Base-by-base conservation (phyloP, 2,329 filamentous ascomycete species). In the Fusarium temperatum region DNA sequence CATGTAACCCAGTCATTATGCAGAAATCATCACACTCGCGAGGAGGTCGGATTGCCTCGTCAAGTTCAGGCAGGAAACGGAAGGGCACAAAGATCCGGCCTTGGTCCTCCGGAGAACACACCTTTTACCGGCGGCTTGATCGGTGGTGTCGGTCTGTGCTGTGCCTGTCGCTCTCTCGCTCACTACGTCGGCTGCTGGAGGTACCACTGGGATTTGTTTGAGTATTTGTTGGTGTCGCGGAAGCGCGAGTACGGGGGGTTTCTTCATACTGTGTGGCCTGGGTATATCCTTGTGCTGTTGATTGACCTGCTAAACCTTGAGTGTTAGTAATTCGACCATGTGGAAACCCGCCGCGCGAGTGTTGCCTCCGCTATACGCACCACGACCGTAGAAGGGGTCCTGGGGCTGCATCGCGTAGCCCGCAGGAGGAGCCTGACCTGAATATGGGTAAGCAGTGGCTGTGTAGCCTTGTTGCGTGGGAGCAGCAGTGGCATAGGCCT, bases 381-480 rank as follows among this genome's bases (percentile, higher is more conserved):
- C 88, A 85, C 89, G 89, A 83, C 88, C 88, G 75, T 87, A 89
- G 73, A 87, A 86, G 51, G 88, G 83, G 80, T 90, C 88, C 79
- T 83, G 80, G 68, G 87, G 84, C 77, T 87, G 87, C 74, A 83
- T 82, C 50, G 83, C 78, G 70, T 84, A 84, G 63, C 74, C 74
- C 74, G 75, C 78, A 70, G 77, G 78, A 67, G 84, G 80, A 76
- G 81, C 81, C 76, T 85, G 78, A 77, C 72, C 75, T 75, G 80
- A 77, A 66, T 83, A 81, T 56, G 79, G 79, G 56, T 82, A 83
- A 39, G 79, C 69, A 57, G 79, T 63, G 39, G 80, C 75, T 36
- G 82, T 76, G 67, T 82, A 84, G 51, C 75, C 77, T 28, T 78
- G 69, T 71, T 80, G 80, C 50, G 78, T 69, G 39, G 80, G 77